Base-by-base conservation (phyloP, 2,329 filamentous ascomycete genomes). In the Hymenoscyphus salicellus region DNA sequence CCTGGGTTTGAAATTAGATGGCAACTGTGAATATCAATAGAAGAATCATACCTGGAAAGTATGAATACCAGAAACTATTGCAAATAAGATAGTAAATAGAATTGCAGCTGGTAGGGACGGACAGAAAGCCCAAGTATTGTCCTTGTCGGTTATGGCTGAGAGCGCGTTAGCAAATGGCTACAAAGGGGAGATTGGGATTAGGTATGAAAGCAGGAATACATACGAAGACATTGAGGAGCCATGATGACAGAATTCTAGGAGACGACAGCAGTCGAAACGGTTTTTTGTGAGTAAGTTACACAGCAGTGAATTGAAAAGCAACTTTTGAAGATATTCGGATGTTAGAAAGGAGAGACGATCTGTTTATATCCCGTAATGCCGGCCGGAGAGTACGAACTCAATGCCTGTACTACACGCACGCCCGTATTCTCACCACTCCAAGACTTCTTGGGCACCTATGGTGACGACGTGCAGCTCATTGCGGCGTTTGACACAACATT, bases 71-170 rank as follows among this genome's bases (percentile, higher is more conserved):
- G 71, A 71, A 7, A 68, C 70, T 23, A 73, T 43, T 14, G 72
- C 75, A 64, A 78, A 79, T 20, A 78, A 63, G 2, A 72, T 66
- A 5, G 72, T 63, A 63, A 78, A 77, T 16, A 75, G 52, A 10
- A 78, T 66, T 3, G 78, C 75, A 1, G 75, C 74, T 5, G 60
- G 71, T 38, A 75, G 68, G 6, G 74, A 77, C 7, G 77, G 77
- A 57, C 75, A 76, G 69, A 76, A 79, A 17, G 64, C 63, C 69
- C 73, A 77, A 23, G 60, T 43, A 55, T 66, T 69, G 56, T 65
- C 49, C 8, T 63, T 63, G 46, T 52, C 46, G 10, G 14, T 3
- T 5, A 52, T 23, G 20, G 10, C 46, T 52, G 3, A 8, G 46
- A 14, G 2, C 20, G 23, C 11, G 23, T 52, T 52, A 52, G 46